Evolutionary conservation across 768 basidiomycete genomes (phyloP), one percentile per base, ranked within the genome.

Genomic region (Lactarius quietus): DNA sequence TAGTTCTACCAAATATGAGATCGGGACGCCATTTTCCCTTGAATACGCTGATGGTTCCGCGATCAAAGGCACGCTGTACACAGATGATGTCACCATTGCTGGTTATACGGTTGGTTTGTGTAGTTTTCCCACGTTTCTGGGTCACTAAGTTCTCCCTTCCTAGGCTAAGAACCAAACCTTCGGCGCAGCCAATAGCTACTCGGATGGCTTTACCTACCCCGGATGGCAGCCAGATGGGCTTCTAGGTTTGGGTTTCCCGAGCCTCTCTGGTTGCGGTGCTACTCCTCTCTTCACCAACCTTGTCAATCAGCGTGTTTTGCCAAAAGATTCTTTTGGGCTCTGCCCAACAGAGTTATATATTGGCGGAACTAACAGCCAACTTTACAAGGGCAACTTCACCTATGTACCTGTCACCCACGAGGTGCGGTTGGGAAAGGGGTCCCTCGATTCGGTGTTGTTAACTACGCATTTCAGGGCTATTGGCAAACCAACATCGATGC

Each of bases 281-380:
- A 38, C 38, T 14, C 38, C 38, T 38, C 1, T 38, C 10, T 38
- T 38, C 14, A 2, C 0, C 38, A 15, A 1, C 14, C 78, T 85
- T 45, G 63, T 81, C n/a, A 66, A 73, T 14, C 73, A 81, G 52
- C 71, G 71, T 18, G 61, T 39, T 71, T 77, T 3, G 61, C 73
- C 7, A 64, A 77, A 29, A 69, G 77, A 54, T 73, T 78, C n/a
- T 65, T 85, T 86, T 64, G 78, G 80, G 31, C 78, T 86, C 70
- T 81, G 81, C 63, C 75, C 85, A 29, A 29, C 62, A 1, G 62
- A 67, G 28, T 56, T 67, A 6, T 64, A 8, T 26, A 14, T 67
- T 23, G 66, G 66, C 38, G 66, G 66, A 7, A 41, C 31, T n/a
- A 59, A 67, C 35, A n/a, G 28, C 4, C 12, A 9, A 2, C 58